Conservation (phyloP, 129 eudicot species). For the Sambucus nigra region DNA sequence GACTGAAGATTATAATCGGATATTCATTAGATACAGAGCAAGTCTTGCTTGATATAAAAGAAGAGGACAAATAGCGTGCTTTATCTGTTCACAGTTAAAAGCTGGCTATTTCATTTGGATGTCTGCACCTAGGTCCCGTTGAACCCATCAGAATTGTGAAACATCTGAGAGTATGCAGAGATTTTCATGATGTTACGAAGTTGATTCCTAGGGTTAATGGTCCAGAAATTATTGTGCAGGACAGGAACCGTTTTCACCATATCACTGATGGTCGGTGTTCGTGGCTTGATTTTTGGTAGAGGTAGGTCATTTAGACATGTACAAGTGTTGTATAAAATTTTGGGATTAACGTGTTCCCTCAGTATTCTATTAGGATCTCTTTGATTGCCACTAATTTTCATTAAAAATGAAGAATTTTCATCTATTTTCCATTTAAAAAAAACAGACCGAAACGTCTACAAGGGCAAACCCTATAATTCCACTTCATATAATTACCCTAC, state of each 20-base stretch:
- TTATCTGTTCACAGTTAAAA: slow-evolving; percentile 25
- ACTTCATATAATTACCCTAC: no score
- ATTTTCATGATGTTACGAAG: slow-evolving; percentile 19
- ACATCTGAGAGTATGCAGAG: slow-evolving; percentile 23
- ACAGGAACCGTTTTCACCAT: slow-evolving; percentile 23
- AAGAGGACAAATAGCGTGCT: slow-evolving; percentile 20
- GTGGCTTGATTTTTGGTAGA: slow-evolving; percentile 30
- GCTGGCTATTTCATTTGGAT: slow-evolving; percentile 24
- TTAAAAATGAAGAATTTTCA: no score
- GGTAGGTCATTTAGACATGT: neutral
- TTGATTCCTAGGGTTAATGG: slow-evolving; percentile 14
- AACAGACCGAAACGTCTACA: no score
- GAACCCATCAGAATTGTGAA: slow-evolving; percentile 24
- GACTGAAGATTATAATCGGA: slow-evolving; percentile 11
- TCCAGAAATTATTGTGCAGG: slow-evolving; percentile 24
- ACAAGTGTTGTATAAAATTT: neutral
- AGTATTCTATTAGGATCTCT: neutral
- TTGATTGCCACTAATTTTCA: no score
- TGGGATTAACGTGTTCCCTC: neutral
- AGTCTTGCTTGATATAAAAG: slow-evolving; percentile 23
- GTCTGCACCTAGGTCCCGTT: slow-evolving; percentile 7
- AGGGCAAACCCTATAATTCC: no score
- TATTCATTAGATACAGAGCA: slow-evolving; percentile 20
- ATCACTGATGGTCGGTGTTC: slow-evolving; percentile 19
- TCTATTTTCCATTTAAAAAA: no score